phyloP scores from a whole-genome alignment of 202 grass and related monocot genomes.

The Saccharum hybrid region DNA sequence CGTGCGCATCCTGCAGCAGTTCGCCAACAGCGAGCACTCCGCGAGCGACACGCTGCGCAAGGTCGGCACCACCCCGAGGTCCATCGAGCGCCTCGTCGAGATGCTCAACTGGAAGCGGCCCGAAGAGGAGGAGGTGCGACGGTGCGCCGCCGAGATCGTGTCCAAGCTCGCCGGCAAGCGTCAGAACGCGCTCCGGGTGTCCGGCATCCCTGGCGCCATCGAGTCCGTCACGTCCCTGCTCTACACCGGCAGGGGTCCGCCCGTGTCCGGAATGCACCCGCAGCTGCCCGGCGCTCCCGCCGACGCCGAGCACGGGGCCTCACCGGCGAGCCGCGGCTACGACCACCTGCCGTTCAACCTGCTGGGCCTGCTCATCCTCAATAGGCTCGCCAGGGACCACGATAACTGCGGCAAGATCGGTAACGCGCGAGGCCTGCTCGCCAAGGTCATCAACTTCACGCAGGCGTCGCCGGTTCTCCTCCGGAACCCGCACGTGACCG shows the following conservation, averaged over 20 bases:
- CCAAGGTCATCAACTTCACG: constrained; percentile 24
- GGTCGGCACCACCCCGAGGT: not conserved
- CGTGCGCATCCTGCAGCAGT: constrained; percentile 24
- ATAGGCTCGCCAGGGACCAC: constrained; percentile 15
- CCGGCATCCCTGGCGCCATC: constrained; percentile 15
- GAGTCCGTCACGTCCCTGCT: constrained; percentile 27
- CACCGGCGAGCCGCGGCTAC: constrained; percentile 7
- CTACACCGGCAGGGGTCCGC: not conserved
- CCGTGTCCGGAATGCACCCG: not conserved
- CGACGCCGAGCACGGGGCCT: not conserved
- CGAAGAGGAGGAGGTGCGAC: constrained; percentile 2
- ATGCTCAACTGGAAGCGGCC: constrained; percentile 24
- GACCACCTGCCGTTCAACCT: constrained; percentile 22
- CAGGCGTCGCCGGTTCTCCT: not conserved
- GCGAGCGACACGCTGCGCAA: not conserved
- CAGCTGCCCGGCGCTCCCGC: not conserved
- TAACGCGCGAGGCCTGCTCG: not conserved
- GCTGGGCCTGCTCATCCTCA: constrained; percentile 13
- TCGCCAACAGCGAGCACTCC: not conserved
- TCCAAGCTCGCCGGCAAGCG: constrained; percentile 25
- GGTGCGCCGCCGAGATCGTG: constrained; percentile 17
- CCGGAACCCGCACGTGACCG: not conserved
- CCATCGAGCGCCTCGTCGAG: constrained; percentile 24
- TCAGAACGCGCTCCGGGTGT: constrained; percentile 26
- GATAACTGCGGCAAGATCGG: constrained; percentile 32